Conservation (phyloP, 2,329 filamentous ascomycete genomes). For the Pseudogymnoascus sp. region DNA sequence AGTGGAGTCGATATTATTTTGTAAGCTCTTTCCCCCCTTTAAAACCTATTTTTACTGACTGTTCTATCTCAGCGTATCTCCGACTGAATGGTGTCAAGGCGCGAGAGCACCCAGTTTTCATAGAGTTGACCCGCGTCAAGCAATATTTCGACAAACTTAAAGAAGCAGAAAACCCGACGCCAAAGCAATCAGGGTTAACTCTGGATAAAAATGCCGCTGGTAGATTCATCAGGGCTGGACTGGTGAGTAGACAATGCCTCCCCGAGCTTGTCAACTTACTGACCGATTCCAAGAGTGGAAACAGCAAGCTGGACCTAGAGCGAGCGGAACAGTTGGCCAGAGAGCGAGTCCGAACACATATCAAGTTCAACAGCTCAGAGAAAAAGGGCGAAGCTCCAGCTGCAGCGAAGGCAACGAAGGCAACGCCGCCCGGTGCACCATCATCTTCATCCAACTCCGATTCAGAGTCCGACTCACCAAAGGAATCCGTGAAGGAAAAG, state of each 20-base stretch:
- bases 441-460: background rate
- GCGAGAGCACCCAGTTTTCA: slow-evolving; percentile 77
- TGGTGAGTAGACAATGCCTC: slow-evolving; percentile 46
- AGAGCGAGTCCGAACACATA: slow-evolving; percentile 41
- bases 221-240: slow-evolving; percentile 73
- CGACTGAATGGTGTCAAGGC: slow-evolving; percentile 72
- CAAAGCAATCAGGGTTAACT: slow-evolving; percentile 48
- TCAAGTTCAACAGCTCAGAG: slow-evolving; percentile 34
- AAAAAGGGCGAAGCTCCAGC: slow-evolving; percentile 20
- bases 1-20: slow-evolving; percentile 84
- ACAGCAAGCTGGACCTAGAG: slow-evolving; percentile 44
- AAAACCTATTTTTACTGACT: background rate
- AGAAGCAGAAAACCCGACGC: slow-evolving; percentile 56
- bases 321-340: slow-evolving; percentile 42
- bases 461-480: background rate
- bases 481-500: slow-evolving; percentile 8
- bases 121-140: slow-evolving; percentile 77
- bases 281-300: slow-evolving; percentile 26
- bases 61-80: slow-evolving; percentile 55
- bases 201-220: slow-evolving; percentile 70
- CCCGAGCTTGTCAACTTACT: slow-evolving; percentile 10
- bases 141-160: slow-evolving; percentile 94
- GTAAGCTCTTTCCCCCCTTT: slow-evolving; percentile 38
- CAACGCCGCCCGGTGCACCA: background rate
- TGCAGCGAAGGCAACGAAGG: background rate